These are phyloP conservation scores for Coemansia javaensis DNA, from an alignment of 192 early-diverging fungal genomes.

Conservation along the genomic window DNA sequence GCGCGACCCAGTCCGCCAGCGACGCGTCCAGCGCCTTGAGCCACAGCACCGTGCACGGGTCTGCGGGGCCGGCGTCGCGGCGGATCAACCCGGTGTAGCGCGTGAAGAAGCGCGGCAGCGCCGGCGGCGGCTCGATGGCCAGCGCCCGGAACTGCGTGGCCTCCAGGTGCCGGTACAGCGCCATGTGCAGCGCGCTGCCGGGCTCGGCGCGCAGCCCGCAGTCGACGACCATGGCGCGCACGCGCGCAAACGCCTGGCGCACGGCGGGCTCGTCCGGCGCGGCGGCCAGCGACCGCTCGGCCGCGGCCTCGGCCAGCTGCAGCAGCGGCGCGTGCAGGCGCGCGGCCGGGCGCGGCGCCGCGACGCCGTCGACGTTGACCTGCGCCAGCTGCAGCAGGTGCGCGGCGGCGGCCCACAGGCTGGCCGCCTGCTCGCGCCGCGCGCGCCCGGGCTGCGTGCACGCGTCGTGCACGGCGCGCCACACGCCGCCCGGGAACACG, in stretches of 20 bases:
- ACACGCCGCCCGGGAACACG: slow-evolving; percentile 14
- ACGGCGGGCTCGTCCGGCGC: slow-evolving; percentile 19
- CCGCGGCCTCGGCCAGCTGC: slow-evolving; percentile 16
- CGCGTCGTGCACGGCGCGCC: slow-evolving; percentile 7
- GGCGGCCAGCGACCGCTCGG: slow-evolving; percentile 10
- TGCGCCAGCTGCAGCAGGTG: slow-evolving; percentile 20
- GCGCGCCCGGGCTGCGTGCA: neutral
- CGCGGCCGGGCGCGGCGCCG: slow-evolving; percentile 17
- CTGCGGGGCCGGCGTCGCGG: slow-evolving; percentile 8
- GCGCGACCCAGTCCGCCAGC: slow-evolving; percentile 16
- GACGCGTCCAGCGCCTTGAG: slow-evolving; percentile 26
- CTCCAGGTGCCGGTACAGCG: slow-evolving; percentile 35
- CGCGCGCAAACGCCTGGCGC: slow-evolving; percentile 36
- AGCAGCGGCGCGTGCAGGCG: slow-evolving; percentile 11
- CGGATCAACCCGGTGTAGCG: slow-evolving; percentile 22
- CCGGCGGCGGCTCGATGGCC: slow-evolving; percentile 42
- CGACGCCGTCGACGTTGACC: slow-evolving; percentile 39
- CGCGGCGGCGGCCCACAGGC: slow-evolving; percentile 26
- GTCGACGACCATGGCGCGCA: slow-evolving; percentile 12
- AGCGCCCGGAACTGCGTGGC: slow-evolving; percentile 28
- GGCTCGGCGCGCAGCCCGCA: slow-evolving; percentile 7
- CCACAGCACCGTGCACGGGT: slow-evolving; percentile 40
- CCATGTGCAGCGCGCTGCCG: slow-evolving; percentile 22
- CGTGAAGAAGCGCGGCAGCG: slow-evolving; percentile 48
- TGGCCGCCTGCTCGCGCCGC: neutral